phyloP scores from a whole-genome alignment of 2,329 filamentous ascomycete species.

The Stagonosporopsis vannaccii region DNA sequence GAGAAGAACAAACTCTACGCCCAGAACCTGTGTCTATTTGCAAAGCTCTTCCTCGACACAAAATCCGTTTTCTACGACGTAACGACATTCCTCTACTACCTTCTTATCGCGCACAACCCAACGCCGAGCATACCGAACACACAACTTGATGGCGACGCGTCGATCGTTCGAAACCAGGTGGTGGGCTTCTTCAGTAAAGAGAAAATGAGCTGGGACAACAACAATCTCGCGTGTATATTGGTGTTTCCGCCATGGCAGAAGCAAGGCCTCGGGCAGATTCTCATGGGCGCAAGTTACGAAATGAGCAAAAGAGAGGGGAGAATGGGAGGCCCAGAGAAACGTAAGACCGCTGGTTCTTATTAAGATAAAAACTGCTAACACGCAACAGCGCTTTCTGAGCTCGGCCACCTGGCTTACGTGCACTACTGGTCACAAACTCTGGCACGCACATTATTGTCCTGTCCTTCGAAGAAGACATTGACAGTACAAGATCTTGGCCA shows the following conservation, averaged over 20 bases:
- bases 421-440: slow-evolving; percentile 89
- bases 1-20: slow-evolving; percentile 87
- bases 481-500: slow-evolving; percentile 76
- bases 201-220: slow-evolving; percentile 98
- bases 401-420: slow-evolving; percentile 82
- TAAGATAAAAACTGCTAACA: slow-evolving; percentile 12
- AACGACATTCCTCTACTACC: slow-evolving; percentile 90
- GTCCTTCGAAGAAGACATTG: slow-evolving; percentile 59
- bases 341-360: slow-evolving; percentile 32
- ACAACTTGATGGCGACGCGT: slow-evolving; percentile 31
- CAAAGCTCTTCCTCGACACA: slow-evolving; percentile 96
- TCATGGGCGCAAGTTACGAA: slow-evolving; percentile 95
- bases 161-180: slow-evolving; percentile 60
- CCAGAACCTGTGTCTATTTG: slow-evolving; percentile 94
- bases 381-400: slow-evolving; percentile 72
- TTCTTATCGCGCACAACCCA: slow-evolving; percentile 77
- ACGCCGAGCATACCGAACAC: slow-evolving; percentile 41
- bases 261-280: slow-evolving; percentile 82
- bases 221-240: slow-evolving; percentile 95
- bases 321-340: slow-evolving; percentile 92
- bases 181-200: slow-evolving; percentile 99
- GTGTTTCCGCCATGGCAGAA: slow-evolving; percentile 96
- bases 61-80: slow-evolving; percentile 99
- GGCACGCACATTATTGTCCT: slow-evolving; percentile 67
- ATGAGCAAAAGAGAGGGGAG: slow-evolving; percentile 83